Evolutionary conservation across 2,329 filamentous ascomycete genomes (phyloP).

Genomic region (Cadophora sp.): DNA sequence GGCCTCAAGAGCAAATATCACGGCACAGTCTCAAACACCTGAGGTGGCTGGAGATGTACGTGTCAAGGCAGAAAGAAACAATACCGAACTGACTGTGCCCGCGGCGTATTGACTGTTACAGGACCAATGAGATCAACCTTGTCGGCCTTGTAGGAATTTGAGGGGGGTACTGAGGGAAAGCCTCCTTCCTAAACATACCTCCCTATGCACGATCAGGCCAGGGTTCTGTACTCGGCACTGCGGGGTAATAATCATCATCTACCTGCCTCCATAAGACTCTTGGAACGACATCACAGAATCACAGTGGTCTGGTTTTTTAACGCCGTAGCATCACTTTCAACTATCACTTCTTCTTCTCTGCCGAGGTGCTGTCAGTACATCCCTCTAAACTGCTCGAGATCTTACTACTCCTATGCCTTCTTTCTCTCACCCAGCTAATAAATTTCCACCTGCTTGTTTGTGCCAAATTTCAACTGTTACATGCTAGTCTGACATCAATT

Average conservation of each 20-base stretch:
- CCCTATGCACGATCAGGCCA: background rate
- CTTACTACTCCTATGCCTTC: no score
- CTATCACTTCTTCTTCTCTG: background rate
- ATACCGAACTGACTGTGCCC: background rate
- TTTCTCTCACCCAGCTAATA: background rate
- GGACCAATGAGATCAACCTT: background rate
- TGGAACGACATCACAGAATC: background rate
- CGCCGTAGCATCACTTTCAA: background rate
- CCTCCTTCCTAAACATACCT: background rate
- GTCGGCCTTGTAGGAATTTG: background rate
- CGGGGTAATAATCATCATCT: constrained; percentile 5
- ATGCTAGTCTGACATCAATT: background rate
- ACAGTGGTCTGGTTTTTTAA: background rate
- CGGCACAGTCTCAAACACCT: constrained; percentile 1
- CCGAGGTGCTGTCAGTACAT: background rate
- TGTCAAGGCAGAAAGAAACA: background rate
- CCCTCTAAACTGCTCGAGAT: background rate
- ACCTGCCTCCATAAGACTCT: background rate
- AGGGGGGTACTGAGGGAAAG: background rate
- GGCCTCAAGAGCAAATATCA: background rate
- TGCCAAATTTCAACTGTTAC: background rate
- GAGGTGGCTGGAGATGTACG: background rate
- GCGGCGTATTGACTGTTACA: background rate
- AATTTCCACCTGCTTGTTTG: background rate
- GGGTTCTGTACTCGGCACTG: background rate